Percentiles rank a stretch among this genome's conserved stretches.
phyloP scores from a whole-genome alignment of 1,284 basidiomycete genomes.

The Taiwanofungus camphoratus region DNA sequence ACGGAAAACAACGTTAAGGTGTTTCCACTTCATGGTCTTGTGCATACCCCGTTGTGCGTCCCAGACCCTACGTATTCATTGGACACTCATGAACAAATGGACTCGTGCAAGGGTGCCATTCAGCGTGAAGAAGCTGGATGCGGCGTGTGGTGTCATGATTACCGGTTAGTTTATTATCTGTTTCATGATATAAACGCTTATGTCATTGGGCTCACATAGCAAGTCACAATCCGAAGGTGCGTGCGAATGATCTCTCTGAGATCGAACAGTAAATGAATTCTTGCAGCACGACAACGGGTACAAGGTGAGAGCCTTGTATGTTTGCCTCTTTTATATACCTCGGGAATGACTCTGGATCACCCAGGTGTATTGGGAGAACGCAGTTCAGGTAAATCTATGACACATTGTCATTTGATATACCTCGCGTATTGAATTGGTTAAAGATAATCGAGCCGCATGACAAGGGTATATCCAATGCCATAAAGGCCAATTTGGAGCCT shows the following conservation, averaged over 20 bases:
- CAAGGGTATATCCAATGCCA: constrained; percentile 61
- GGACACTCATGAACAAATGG: too few species aligned
- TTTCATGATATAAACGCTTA: not conserved
- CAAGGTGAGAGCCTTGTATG: constrained; percentile 43
- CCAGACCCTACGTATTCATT: too few species aligned
- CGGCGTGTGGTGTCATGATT: constrained; percentile 84
- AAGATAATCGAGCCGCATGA: constrained; percentile 86
- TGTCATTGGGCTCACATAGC: constrained; percentile 36
- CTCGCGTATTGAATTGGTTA: too few species aligned
- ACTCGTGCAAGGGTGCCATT: constrained; percentile 87
- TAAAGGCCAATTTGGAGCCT: constrained; percentile 57
- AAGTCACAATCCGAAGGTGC: constrained; percentile 80
- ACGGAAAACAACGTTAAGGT: constrained; percentile 58
- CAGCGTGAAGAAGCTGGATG: constrained; percentile 56
- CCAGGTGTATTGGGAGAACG: constrained; percentile 84
- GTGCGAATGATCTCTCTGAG: not conserved
- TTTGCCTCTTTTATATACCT: not conserved
- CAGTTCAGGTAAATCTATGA: constrained; percentile 52
- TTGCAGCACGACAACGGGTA: constrained; percentile 78
- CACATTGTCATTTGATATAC: not conserved
- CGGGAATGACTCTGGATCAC: not conserved
- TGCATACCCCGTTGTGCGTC: constrained; percentile 76
- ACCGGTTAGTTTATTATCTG: constrained; percentile 45
- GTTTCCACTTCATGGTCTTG: constrained; percentile 63
- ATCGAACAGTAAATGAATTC: not conserved